These are phyloP conservation scores for Nepenthes gracilis DNA, from an alignment of 148 eudicot genomes.

Conservation along the genomic window DNA sequence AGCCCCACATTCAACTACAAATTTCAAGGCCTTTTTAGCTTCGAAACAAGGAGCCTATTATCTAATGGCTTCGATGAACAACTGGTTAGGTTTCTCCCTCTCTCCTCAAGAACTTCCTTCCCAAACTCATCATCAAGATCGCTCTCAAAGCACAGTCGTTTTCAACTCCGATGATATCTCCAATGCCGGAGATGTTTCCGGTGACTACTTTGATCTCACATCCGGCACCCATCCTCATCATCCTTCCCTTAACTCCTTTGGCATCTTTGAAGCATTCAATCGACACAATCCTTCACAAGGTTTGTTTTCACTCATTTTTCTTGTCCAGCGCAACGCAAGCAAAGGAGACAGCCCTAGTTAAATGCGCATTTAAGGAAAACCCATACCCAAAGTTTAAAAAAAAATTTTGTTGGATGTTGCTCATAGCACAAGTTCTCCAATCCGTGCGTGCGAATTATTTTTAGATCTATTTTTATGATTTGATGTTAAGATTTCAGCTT, in stretches of 20 bases:
- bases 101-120: conserved; percentile 44
- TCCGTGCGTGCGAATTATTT: too few species aligned
- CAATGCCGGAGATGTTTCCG: conserved; percentile 17
- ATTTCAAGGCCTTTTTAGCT: not conserved
- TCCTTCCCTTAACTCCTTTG: conserved; percentile 43
- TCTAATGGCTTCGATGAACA: not conserved
- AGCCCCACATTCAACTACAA: not conserved
- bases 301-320: conserved; percentile 5
- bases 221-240: conserved; percentile 10
- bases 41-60: not conserved
- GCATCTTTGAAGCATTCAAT: conserved; percentile 60
- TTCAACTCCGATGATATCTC: conserved; percentile 32
- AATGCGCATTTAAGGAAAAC: not conserved
- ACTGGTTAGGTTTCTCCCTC: conserved; percentile 54
- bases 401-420: not conserved
- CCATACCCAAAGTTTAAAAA: not conserved
- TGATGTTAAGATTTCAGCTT: too few species aligned
- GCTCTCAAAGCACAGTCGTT: conserved; percentile 11
- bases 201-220: conserved; percentile 39
- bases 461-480: too few species aligned
- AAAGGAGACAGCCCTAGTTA: not conserved
- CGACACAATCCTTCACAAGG: conserved; percentile 50
- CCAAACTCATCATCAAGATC: conserved; percentile 8
- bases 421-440: too few species aligned
- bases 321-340: not conserved